Conservation (phyloP, 2,329 filamentous ascomycete species). For the Colletotrichum australisinense region DNA sequence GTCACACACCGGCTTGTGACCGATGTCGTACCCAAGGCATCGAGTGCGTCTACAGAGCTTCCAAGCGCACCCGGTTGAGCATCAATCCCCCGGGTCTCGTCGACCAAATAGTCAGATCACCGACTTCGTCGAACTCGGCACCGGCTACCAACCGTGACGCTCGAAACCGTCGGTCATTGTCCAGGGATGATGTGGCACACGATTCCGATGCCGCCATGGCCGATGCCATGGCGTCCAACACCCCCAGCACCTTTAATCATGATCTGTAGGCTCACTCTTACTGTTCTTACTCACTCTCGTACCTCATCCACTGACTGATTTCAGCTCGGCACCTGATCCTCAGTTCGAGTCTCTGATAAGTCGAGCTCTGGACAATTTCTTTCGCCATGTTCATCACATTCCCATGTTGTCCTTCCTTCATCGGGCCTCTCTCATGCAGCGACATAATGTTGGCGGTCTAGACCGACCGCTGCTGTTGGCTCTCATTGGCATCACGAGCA, state of each 20-base stretch:
- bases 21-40: slow-evolving; percentile 63
- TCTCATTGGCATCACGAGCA: slow-evolving; percentile 66
- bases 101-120: slow-evolving; percentile 21
- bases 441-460: slow-evolving; percentile 67
- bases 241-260: slow-evolving; percentile 47
- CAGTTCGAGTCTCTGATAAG: slow-evolving; percentile 61
- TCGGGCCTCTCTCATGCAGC: slow-evolving; percentile 69
- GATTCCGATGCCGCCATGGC: slow-evolving; percentile 31
- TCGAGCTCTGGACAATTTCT: slow-evolving; percentile 67
- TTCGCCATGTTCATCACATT: slow-evolving; percentile 69
- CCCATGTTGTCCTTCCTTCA: slow-evolving; percentile 70
- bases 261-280: slow-evolving; percentile 46
- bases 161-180: slow-evolving; percentile 17
- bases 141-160: slow-evolving; percentile 16
- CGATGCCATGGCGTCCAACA: slow-evolving; percentile 46
- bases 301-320: neutral
- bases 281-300: neutral
- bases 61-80: slow-evolving; percentile 49
- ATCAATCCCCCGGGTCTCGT: slow-evolving; percentile 17
- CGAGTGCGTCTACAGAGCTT: slow-evolving; percentile 65
- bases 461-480: slow-evolving; percentile 65
- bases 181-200: slow-evolving; percentile 27
- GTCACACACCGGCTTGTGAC: slow-evolving; percentile 66
- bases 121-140: slow-evolving; percentile 19
- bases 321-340: slow-evolving; percentile 51